These are phyloP conservation scores for Neurospora sp. DNA, from an alignment of 495 filamentous ascomycete species.

Conservation along the genomic window DNA sequence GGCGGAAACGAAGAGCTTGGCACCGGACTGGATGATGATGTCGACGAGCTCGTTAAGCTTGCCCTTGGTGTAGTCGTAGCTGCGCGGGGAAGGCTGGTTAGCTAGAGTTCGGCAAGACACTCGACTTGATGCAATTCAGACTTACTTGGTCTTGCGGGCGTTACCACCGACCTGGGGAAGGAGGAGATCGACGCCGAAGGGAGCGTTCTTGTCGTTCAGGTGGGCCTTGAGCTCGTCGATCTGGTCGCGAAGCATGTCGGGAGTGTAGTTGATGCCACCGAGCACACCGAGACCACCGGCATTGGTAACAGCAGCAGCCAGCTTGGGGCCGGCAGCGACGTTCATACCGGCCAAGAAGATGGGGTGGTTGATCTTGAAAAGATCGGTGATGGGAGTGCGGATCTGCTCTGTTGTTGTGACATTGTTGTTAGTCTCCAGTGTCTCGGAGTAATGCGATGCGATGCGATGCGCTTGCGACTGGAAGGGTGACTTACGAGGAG, in stretches of 20 bases:
- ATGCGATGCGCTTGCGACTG: neutral
- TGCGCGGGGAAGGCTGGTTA: constrained; percentile 25
- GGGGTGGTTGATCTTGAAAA: constrained; percentile 95
- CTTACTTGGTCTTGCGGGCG: constrained; percentile 90
- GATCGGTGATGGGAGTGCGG: constrained; percentile 82
- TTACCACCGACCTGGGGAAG: constrained; percentile 89
- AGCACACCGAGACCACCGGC: constrained; percentile 94
- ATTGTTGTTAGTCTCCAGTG: constrained; percentile 11
- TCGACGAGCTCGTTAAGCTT: constrained; percentile 87
- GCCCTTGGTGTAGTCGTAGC: constrained; percentile 99
- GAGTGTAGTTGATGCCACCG: constrained; percentile 92
- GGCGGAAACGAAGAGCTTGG: constrained; percentile 91
- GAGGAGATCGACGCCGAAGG: constrained; percentile 92
- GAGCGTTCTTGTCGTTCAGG: constrained; percentile 89
- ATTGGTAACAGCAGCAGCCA: constrained; percentile 95
- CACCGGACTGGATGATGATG: constrained; percentile 84
- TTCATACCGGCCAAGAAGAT: constrained; percentile 97
- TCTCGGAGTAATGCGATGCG: neutral
- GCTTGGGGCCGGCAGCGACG: constrained; percentile 92
- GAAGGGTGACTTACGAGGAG: constrained; percentile 55
- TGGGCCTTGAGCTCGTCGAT: constrained; percentile 88
- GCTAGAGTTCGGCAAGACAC: neutral
- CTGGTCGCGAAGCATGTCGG: constrained; percentile 92
- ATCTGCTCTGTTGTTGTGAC: constrained; percentile 54
- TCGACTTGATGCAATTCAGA: neutral